Evolutionary conservation across 2,329 filamentous ascomycete genomes (phyloP), one percentile per base, ranked within the genome.

Genomic region (Fusarium begoniae): DNA sequence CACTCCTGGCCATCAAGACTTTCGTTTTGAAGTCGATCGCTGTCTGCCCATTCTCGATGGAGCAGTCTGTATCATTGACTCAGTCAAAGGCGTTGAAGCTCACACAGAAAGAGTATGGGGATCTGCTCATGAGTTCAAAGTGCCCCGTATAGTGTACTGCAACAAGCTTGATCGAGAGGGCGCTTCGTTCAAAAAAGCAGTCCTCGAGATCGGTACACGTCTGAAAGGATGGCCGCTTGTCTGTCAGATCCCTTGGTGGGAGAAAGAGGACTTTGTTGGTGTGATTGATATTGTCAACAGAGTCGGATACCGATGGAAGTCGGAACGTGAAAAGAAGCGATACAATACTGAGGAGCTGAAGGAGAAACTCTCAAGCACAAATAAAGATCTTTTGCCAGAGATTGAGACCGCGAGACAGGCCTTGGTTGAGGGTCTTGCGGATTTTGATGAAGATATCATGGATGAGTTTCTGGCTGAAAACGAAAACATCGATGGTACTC

Each of bases 81-180:
- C 94, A 1, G 95, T 98, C 43, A 95, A 96, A 69, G 95, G 95
- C 3, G 96, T 99, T 28, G 96, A 99, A 83, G 96, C 96, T 4
- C 96, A 98, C 81, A 98, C 96, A 0, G 96, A 99, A 81, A 92
- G 97, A 77, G 96, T 99, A 7, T 99, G 96, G 96, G 88, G 90
- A 20, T 96, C 98, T 72, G 95, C 96, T 12, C 94, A 93, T 59
- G 90, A 92, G 51, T 97, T 97, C 80, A 88, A 87, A 28, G 97
- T 98, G 45, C 96, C 96, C 0, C 89, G 94, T 30, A 88, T 95
- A 58, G 87, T 94, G 53, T 94, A 91, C 75, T 89, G 94, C 77
- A 95, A 95, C 83, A 95, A 95, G 79, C 87, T 95, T 12, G 93
- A 95, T 79, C 90, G 93, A 37, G 91, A 93, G 71, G 93, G 93